Base-by-base conservation (phyloP, 148 eudicot species). In the Diospyros kaki region DNA sequence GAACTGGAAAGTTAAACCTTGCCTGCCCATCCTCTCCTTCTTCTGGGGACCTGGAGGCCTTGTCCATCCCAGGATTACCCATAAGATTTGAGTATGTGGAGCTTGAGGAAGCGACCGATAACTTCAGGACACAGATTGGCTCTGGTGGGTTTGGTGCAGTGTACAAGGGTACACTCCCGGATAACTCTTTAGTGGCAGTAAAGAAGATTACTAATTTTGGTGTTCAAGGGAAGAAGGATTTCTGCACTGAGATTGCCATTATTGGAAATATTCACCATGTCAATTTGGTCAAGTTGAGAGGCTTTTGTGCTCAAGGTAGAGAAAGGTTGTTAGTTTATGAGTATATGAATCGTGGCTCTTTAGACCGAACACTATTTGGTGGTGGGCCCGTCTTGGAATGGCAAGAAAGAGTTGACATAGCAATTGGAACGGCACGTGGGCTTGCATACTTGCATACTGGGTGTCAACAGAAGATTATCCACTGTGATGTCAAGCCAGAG, bases 401-500 rank as follows among this genome's bases (percentile, higher is more conserved):
- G 98, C 92, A 83, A 73, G 98, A 93, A 71, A 80, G 98, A 79
- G 81, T 83, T 6, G 87, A 87, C 9, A 88, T 93, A 69, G 96
- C 92, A 4, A 81, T 89, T 63, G 98, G 96, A 12, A 81, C 90
- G 15, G 94, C 96, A 0, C 90, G 98, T 10, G 98, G 92, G 59
- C 92, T 93, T 53, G 90, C 96, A 4, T 91, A 93, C 76, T 81
- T 91, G 71, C 98, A 91, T 66, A 81, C 80, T 14, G 96, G 92
- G 58, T 93, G 98, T 43, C 88, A 86, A 18, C 83, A 84, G 0
- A 93, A 91, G 85, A 88, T 93, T 73, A 84, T 93, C 67, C 98
- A 93, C 48, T 93, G 98, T 68, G 98, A 93, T 64, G 83, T 93
- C 9, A 93, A 93, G 78, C 98, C 96, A 3, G 98, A 93, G 52